Evolutionary conservation across 2,329 filamentous ascomycete species (phyloP).

Genomic region (Microdochium nivale): DNA sequence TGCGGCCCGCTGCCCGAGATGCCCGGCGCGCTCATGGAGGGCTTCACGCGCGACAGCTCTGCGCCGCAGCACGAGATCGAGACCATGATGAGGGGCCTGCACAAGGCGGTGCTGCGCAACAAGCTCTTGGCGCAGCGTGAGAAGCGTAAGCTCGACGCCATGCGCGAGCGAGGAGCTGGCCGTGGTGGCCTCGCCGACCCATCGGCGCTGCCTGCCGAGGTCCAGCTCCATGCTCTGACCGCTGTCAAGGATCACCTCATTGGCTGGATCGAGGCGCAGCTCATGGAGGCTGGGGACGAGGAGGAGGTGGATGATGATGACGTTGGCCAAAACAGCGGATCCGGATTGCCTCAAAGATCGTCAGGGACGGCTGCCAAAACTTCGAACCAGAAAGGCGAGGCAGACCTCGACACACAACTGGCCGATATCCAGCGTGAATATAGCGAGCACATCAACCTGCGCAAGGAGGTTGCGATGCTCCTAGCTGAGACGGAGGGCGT

Average conservation of each 20-base stretch:
- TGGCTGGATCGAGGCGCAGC: slow-evolving; percentile 55
- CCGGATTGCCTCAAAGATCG: slow-evolving; percentile 1
- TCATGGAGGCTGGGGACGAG: slow-evolving; percentile 40
- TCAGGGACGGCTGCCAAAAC: slow-evolving; percentile 7
- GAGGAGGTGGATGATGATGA: slow-evolving; percentile 17
- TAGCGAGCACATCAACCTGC: slow-evolving; percentile 37
- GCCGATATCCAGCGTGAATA: slow-evolving; percentile 45
- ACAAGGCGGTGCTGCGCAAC: slow-evolving; percentile 49
- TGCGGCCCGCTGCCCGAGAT: slow-evolving; percentile 36
- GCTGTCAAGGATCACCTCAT: slow-evolving; percentile 52
- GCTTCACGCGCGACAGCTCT: slow-evolving; percentile 34
- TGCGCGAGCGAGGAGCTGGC: slow-evolving; percentile 21
- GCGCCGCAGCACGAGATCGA: slow-evolving; percentile 32
- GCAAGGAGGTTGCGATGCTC: slow-evolving; percentile 37
- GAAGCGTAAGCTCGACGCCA: slow-evolving; percentile 42
- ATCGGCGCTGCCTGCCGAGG: slow-evolving; percentile 22
- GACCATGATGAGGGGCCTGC: slow-evolving; percentile 40
- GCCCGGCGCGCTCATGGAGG: slow-evolving; percentile 42
- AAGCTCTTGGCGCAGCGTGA: slow-evolving; percentile 49
- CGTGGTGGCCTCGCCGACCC: slow-evolving; percentile 22
- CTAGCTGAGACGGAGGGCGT: slow-evolving; percentile 19
- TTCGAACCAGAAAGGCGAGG: slow-evolving; percentile 7
- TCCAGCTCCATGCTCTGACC: slow-evolving; percentile 44
- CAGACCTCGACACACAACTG: slow-evolving; percentile 30
- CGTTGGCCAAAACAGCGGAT: slow-evolving; percentile 9